Base-by-base conservation (phyloP, 305 asterid species). In the Solanum hybrid region DNA sequence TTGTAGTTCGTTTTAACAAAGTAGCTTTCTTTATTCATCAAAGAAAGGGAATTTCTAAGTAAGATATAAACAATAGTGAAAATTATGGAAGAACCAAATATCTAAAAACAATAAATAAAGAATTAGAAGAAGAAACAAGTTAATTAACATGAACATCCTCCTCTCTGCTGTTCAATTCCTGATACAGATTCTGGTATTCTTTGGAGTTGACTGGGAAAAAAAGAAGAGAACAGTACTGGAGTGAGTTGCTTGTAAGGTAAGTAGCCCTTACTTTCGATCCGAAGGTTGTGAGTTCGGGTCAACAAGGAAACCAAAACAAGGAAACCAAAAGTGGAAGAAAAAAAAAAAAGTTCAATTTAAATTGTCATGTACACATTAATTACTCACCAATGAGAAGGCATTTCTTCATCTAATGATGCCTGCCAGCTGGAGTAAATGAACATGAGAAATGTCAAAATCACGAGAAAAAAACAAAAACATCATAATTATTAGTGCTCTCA, bases 91-190 rank as follows among this genome's bases (percentile, higher is more conserved):
- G 76, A 4, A 69, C 31, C 17, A 81, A 81, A 4, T 26, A 84
- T 81, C 66, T 82, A 82, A 14, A 51, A 84, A 84, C 87, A 84
- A 84, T 84, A 84, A 84, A 84, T 51, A 84, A 84, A 29, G 73
- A 84, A 84, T 56, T 31, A 51, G 42, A 51, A 42, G 87, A 81
- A 26, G 6, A 29, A 51, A 51, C 31, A 84, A 51, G 32, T 84
- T 51, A 51, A 56, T 94, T 88, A 94, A 90, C 98, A 96, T 4
- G 96, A 94, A 92, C 98, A 96, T 34, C 95, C 91, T 85, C 97
- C 93, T 86, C 95, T 92, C 19, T 91, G 95, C 66, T 91, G 95
- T 78, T 95, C 97, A 40, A 88, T 90, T 81, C 95, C 98, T 80
- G 98, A 94, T 26, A 93, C 89, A 1, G 98, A 96, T 78, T 96